These are phyloP conservation scores for Pseudogymnoascus sp. DNA, from an alignment of 2,329 filamentous ascomycete species.

Conservation along the genomic window DNA sequence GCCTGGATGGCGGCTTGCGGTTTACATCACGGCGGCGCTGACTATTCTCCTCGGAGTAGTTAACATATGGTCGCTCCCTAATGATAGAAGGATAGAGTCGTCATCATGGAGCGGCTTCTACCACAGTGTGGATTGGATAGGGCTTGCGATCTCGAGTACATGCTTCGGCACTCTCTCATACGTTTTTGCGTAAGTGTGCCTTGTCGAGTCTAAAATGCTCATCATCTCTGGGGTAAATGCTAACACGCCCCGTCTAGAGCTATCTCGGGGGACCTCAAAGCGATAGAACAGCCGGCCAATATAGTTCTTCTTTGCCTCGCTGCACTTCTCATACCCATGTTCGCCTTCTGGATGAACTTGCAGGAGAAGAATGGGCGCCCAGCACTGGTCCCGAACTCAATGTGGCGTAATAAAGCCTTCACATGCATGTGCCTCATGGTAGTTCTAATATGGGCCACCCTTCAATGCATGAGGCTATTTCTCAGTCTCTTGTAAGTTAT, in stretches of 20 bases:
- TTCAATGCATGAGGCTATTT: not conserved
- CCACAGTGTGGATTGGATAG: slow-evolving; percentile 4
- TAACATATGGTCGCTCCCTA: not conserved
- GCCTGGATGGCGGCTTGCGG: not conserved
- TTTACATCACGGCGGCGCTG: not conserved
- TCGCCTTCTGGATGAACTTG: slow-evolving; percentile 23
- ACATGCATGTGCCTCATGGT: slow-evolving; percentile 27
- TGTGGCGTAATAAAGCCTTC: slow-evolving; percentile 29
- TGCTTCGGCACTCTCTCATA: not conserved
- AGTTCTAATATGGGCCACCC: slow-evolving; percentile 25
- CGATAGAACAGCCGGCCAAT: slow-evolving; percentile 15
- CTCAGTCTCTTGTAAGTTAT: slow-evolving; percentile 4
- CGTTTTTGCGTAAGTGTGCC: not conserved
- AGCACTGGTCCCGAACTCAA: slow-evolving; percentile 29
- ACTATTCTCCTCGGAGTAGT: not conserved
- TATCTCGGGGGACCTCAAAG: not conserved
- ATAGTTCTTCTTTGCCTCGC: slow-evolving; percentile 26
- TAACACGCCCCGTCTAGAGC: not conserved
- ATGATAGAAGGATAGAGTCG: not conserved
- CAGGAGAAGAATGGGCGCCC: slow-evolving; percentile 21
- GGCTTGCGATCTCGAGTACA: not conserved
- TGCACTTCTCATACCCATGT: slow-evolving; percentile 21
- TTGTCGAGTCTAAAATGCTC: not conserved
- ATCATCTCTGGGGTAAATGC: not conserved
- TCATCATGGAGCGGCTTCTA: not conserved